Percentiles rank a stretch among this genome's conserved stretches.
Conservation (phyloP, 768 basidiomycete species). For the Calocybe gangraenosa region DNA sequence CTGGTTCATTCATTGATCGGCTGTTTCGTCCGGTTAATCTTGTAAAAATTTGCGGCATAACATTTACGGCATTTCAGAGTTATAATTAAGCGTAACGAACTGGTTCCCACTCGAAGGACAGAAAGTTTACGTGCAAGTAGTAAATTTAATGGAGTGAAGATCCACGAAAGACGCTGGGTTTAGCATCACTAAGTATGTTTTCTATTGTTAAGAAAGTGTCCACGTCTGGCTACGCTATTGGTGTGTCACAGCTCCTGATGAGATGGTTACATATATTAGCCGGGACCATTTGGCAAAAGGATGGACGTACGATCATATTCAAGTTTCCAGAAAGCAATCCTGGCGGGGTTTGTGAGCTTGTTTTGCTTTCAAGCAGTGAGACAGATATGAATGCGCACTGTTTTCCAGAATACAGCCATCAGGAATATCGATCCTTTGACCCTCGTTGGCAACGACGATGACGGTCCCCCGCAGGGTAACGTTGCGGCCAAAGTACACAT, state of each 20-base stretch:
- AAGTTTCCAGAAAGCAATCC: conserved; percentile 81
- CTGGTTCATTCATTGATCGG: no score
- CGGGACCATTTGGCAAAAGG: background rate
- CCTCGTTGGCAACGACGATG: conserved; percentile 82
- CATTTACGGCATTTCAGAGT: background rate
- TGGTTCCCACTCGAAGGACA: conserved; percentile 1
- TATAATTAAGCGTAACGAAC: conserved; percentile 8
- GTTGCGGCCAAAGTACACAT: conserved; percentile 86
- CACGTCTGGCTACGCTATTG: background rate
- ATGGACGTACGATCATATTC: conserved; percentile 62
- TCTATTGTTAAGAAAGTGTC: conserved; percentile 11
- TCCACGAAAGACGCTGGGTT: background rate
- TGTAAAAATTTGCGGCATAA: no score
- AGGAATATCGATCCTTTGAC: conserved; percentile 77
- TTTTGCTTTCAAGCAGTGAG: background rate
- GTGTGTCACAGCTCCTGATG: conserved; percentile 27
- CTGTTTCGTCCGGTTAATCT: no score
- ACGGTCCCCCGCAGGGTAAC: conserved; percentile 87
- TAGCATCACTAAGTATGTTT: conserved; percentile 13
- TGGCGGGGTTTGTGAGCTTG: conserved; percentile 17
- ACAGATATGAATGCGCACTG: conserved; percentile 29
- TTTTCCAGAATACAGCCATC: conserved; percentile 80
- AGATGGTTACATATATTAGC: background rate
- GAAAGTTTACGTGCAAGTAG: conserved; percentile 1
- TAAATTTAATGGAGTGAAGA: conserved; percentile 1